These are phyloP conservation scores for Trichoderma brevicompactum DNA, from an alignment of 2,329 filamentous ascomycete genomes.

Conservation along the genomic window DNA sequence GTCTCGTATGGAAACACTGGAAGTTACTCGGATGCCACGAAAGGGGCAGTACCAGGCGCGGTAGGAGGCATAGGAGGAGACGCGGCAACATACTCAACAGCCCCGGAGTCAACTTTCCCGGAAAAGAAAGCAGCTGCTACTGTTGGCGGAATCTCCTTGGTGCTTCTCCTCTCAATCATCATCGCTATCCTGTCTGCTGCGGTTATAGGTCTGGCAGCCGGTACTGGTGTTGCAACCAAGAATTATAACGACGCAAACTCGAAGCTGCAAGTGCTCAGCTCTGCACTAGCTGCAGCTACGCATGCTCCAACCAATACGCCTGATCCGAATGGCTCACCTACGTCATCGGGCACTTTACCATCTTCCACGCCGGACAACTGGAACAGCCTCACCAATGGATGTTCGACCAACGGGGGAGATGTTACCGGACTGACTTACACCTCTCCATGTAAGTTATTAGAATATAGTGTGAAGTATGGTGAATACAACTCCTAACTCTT, in stretches of 20 bases:
- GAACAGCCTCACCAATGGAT: slow-evolving; percentile 17
- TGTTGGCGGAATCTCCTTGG: slow-evolving; percentile 16
- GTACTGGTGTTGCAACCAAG: slow-evolving; percentile 17
- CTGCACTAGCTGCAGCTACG: background rate
- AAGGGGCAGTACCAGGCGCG: background rate
- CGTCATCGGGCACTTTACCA: background rate
- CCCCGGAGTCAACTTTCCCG: background rate
- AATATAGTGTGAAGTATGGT: too few relatives aligned
- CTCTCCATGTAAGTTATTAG: background rate
- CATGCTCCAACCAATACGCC: background rate
- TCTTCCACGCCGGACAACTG: background rate
- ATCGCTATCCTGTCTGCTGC: slow-evolving; percentile 14
- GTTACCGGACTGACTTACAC: slow-evolving; percentile 3
- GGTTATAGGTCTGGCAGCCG: slow-evolving; percentile 21
- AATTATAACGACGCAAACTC: slow-evolving; percentile 21
- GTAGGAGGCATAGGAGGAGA: background rate
- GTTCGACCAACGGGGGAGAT: background rate
- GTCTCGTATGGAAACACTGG: background rate
- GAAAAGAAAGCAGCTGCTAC: background rate
- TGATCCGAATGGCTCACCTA: background rate
- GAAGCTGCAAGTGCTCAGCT: background rate
- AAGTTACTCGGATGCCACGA: background rate
- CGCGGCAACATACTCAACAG: background rate
- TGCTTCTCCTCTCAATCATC: slow-evolving; percentile 14
- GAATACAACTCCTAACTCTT: background rate